Conservation (phyloP, 108 stramenopile genomes). For the Seminavis robusta region DNA sequence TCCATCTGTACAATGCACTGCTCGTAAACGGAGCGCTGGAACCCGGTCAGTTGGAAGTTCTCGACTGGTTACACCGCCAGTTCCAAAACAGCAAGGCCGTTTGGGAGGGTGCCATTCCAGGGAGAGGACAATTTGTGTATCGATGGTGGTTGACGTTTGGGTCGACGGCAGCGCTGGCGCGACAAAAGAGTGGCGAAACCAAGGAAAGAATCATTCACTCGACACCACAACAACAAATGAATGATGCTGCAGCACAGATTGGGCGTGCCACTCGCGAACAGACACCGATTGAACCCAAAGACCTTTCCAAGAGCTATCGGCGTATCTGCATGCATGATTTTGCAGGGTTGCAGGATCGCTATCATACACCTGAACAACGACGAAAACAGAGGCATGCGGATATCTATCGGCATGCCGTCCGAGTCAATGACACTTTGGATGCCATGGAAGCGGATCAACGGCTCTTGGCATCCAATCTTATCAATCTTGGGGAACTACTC, state of each 20-base stretch:
- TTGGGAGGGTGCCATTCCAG: slow-evolving; percentile 39
- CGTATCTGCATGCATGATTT: slow-evolving; percentile 39
- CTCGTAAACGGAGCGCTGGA: slow-evolving; percentile 17
- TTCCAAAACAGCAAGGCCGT: slow-evolving; percentile 37
- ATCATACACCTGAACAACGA: slow-evolving; percentile 42
- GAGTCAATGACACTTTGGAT: slow-evolving; percentile 38
- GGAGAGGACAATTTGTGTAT: slow-evolving; percentile 32
- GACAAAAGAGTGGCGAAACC: slow-evolving; percentile 23
- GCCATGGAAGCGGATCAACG: slow-evolving; percentile 28
- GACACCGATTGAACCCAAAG: slow-evolving; percentile 26
- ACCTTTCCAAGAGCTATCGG: slow-evolving; percentile 26
- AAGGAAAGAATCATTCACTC: slow-evolving; percentile 8
- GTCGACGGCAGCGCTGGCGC: slow-evolving; percentile 10
- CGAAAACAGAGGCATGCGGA: slow-evolving; percentile 6
- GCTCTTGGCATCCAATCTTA: slow-evolving; percentile 26
- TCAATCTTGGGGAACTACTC: slow-evolving; percentile 11
- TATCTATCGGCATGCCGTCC: slow-evolving; percentile 27
- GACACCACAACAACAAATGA: not conserved
- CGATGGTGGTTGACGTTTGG: slow-evolving; percentile 41
- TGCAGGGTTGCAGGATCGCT: slow-evolving; percentile 36
- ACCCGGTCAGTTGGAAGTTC: slow-evolving; percentile 14
- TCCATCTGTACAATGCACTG: slow-evolving; percentile 53
- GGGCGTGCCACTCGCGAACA: slow-evolving; percentile 9
- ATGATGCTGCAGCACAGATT: not conserved
- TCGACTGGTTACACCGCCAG: slow-evolving; percentile 28